Evolutionary conservation across 257 asterid species (phyloP), one percentile per base, ranked within the genome.

Genomic region (Scutellaria minor): DNA sequence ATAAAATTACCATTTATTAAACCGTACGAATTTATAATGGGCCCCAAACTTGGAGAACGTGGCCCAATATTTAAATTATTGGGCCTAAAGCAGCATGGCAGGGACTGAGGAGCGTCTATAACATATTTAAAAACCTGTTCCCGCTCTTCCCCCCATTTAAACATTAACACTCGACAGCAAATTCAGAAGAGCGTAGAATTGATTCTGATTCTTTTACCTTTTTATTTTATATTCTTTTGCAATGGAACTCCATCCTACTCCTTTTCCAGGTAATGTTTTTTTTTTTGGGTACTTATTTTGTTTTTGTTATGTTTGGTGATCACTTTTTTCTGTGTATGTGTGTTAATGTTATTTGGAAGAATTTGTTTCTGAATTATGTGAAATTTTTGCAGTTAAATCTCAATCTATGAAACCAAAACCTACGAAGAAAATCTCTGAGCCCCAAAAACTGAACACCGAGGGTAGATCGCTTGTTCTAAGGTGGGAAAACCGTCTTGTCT

Each of bases 171-270:
- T 9, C 46, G 31, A 24, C 62, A 31, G 15, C 42, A 59, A 55
- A 18, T 55, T 39, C 47, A 6, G 45, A 58, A 9, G 20, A 58
- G 47, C 65, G 46, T 10, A 1, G 11, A 13, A 13, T 13, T 46
- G 24, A 5, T 35, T 59, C 11, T 12, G 0, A 11, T 11, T 27
- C 10, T 5, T 22, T 31, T 31, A 31, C 4, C 66, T 4, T 59
- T 59, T 46, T 67, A 54, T 63, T 55, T 35, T 54, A 31, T 31
- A 31, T 35, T 73, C 35, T 56, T 56, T 39, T 14, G 24, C 80
- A 41, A 88, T 88, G 93, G 95, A 90, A 75, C 72, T 56, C 68
- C 83, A 83, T 59, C 85, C 90, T 46, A 87, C 88, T n/a, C 89
- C 90, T 6, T 83, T 77, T 81, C 89, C 89, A 76, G 90, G 95